Base-by-base conservation (phyloP, 108 stramenopile species). In the Aurantiochytrium sp. region DNA sequence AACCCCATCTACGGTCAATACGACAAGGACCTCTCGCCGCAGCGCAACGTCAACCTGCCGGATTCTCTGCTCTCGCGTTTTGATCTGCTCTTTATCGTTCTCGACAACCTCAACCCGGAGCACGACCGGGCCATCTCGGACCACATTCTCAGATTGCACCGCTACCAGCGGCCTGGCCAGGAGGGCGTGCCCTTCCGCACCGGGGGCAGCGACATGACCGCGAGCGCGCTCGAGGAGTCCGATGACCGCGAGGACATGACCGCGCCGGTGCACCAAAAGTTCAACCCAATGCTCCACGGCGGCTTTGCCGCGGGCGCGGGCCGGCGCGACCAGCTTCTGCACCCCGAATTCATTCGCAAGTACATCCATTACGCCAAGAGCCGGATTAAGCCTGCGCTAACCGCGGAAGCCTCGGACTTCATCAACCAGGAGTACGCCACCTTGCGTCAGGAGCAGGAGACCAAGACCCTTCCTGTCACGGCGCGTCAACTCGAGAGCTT, bases 1-100 rank as follows among this genome's bases (percentile, higher is more conserved):
- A 99, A 99, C 90, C 99, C 99, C 85, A 97, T 99, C 37, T 99
- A 97, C 90, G 99, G 99, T 68, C 98, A 98, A 90, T 99, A 99
- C 91, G 98, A 99, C 92, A 94, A 96, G 68, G 94, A 91, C 45
- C 88, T 94, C 50, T 93, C 96, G 50, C 97, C 98, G 39, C 97
- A 98, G 92, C 97, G 97, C 85, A 99, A 99, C 92, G 98, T 99
- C 88, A 98, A 98, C 54, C 90, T 99, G 37, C 99, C 99, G 3
- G 99, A 99, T 87, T 99, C 99, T 22, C 90, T 99, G 24, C 93
- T 99, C 30, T 95, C 94, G 89, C 99, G 99, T 92, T 99, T 99
- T 89, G 99, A 99, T 93, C 93, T 99, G 59, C 93, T 99, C n/a
- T 99, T 99, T 93, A 96, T 99, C 54, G 99, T 99, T 4, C 93